Evolutionary conservation across 495 filamentous ascomycete species (phyloP), one percentile per base, ranked within the genome.

Genomic region (Evernia prunastri): DNA sequence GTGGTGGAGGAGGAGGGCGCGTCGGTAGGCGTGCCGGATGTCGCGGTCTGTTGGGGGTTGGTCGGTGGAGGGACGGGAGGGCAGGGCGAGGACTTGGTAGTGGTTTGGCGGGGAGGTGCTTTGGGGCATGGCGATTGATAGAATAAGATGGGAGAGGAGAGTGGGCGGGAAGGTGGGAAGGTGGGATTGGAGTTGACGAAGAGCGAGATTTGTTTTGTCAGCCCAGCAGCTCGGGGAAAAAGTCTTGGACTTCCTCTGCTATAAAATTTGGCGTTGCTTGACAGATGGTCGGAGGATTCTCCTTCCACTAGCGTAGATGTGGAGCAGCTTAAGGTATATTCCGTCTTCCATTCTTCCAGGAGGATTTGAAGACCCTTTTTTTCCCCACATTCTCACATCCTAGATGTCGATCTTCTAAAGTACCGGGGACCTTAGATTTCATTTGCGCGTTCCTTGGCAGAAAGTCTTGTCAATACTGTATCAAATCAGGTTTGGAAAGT

Each of bases 11-110:
- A 96, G 80, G 13, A 96, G 81, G 2, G 92, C 87, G 67, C 83
- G 84, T 68, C 86, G 87, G 74, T 96, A 96, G 37, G 90, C 89
- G 62, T 77, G 74, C 72, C 92, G 93, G 57, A 95, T 74, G 39
- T 81, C 71, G 39, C 56, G 25, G 18, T 60, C 29, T 4, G 47
- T 58, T 49, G 57, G 63, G 23, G 40, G 29, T 20, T 39, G 43
- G 43, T 39, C 39, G 18, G 53, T 11, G 18, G 37, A 33, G 3
- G 40, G 33, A 13, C 23, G 27, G 20, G 66, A 40, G 8, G 58
- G 63, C 33, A 68, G 63, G 37, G 53, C 45, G 59, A 68, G 54
- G 43, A 68, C 45, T 27, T 59, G 29, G 35, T 68, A 68, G 43
- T 68, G 58, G 25, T 54, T 15, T 51, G 49, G 58, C 18, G 58